Base-by-base conservation (phyloP, 306 rosid genomes). In the Acmispon strigosus region DNA sequence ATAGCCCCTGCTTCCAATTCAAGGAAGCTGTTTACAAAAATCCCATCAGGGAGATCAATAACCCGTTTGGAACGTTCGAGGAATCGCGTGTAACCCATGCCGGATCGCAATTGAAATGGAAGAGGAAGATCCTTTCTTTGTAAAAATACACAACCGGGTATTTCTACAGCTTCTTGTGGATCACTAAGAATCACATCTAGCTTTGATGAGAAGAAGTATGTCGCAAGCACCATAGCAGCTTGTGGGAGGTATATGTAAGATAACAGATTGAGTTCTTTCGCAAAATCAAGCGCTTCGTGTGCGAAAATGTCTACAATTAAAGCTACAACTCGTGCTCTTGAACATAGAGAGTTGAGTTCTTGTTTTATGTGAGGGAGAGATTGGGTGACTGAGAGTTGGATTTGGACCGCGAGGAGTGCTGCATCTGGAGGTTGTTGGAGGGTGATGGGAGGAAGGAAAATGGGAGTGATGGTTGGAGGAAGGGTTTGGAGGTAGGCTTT, bases 231-330 rank as follows among this genome's bases (percentile, higher is more conserved):
- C 82, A 72, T 58, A 50, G 82, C 79, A 10, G 85, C 20, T 15
- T n/a, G 69, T 4, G 85, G 82, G 18, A 72, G 76, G 55, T 76
- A 81, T 13, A 81, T 18, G 22, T 65, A 81, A 14, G 72, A 73
- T 15, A 41, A 27, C 29, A 77, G 55, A 12, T 81, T 77, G 13
- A 72, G 29, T 54, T 81, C 85, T 18, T 2, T 68, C 0, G 79
- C 82, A 18, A 73, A 43, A 42, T 72, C 79, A 4, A 77, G 43
- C n/a, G 84, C 77, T 4, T 59, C 45, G 5, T 41, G 6, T 7
- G 76, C 77, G 11, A 76, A 81, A 45, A 71, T 44, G 45, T 81
- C 85, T 7, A 61, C 79, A 73, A 81, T 61, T 24, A 81, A 15
- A 56, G 85, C 85, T 0, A 47, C 79, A 22, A 81, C 48, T 1